Conservation (phyloP, 139 green algal genomes). For the Picochlorum sp. region DNA sequence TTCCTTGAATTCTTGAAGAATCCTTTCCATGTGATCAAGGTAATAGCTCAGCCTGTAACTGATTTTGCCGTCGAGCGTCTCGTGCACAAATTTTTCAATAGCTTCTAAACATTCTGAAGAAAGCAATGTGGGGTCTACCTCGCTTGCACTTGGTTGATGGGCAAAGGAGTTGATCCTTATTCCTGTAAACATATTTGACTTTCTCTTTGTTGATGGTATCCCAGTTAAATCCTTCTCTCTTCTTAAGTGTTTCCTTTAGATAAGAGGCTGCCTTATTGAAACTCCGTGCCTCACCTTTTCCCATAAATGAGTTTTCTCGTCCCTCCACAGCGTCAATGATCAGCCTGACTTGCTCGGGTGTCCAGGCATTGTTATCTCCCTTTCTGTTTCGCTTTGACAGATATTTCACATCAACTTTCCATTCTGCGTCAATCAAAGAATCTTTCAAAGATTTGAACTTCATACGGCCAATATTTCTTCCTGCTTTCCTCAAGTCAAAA, state of each 20-base stretch:
- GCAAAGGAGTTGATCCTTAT: not conserved
- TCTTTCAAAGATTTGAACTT: slow-evolving; percentile 1
- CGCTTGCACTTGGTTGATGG: not conserved
- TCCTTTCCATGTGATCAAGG: not conserved
- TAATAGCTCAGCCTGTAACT: not conserved
- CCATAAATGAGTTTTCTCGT: not conserved
- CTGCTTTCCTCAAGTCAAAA: not conserved
- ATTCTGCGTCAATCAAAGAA: slow-evolving; percentile 1
- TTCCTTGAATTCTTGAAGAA: not conserved
- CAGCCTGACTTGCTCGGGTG: not conserved
- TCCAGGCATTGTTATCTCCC: not conserved
- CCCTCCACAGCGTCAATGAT: not conserved
- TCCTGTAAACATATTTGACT: not conserved
- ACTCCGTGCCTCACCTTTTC: not conserved
- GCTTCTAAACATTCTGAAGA: not conserved
- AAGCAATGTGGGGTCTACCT: not conserved
- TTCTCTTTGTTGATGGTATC: slow-evolving; percentile 1
- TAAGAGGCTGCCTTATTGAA: not conserved
- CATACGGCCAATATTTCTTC: not conserved
- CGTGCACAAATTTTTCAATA: not conserved
- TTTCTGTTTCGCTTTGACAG: not conserved
- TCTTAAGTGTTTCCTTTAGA: too few relatives aligned
- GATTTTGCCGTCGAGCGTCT: not conserved
- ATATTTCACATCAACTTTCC: not conserved
- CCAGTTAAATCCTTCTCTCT: not conserved